Base-by-base conservation (phyloP, 2,329 filamentous ascomycete genomes). In the Epichloe uncinata region DNA sequence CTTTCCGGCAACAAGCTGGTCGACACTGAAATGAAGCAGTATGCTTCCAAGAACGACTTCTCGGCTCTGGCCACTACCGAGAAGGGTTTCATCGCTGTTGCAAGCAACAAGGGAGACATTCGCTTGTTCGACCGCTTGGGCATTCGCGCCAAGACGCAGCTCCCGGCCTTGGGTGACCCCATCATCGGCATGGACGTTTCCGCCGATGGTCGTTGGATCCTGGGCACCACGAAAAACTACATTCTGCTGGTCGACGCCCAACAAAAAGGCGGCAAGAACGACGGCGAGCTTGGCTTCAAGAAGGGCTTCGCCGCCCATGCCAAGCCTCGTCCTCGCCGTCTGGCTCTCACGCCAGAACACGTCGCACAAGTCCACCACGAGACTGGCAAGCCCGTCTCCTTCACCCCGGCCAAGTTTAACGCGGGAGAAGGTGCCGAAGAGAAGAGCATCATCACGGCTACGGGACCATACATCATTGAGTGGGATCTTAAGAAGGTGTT, bases 301-400 rank as follows among this genome's bases (percentile, higher is more conserved):
- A 90, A 86, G 65, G 74, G 87, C 0, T 98, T 98, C 61, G 82
- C 86, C 3, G 94, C 95, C 57, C 90, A 96, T 63, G 78, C 83
- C 18, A 98, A 98, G 68, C 93, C 93, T 2, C 88, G 95, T 60
- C 93, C 93, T 36, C 85, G 88, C 49, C 88, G 93, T 57, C 80
- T 98, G 11, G 88, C 84, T 12, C 77, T 98, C 37, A 90, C 85
- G 6, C 93, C 93, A 0, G 82, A 87, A 53, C 93, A 98, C 65
- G 88, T 97, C 30, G 93, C 93, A 0, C 93, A 98, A 64, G 96
- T 98, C 73, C 87, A 94, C 63, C 87, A 97, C 66, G 93, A 98
- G 68, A 98, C 93, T 2, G 87, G 88, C 58, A 82, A 84, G 52
- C 82, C 87, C 0, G 77, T 98, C 11, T 77, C 82, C 1, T 98